Base-by-base conservation (phyloP, 2,329 filamentous ascomycete genomes). In the Ophiocordyceps camponoti-saundersi region DNA sequence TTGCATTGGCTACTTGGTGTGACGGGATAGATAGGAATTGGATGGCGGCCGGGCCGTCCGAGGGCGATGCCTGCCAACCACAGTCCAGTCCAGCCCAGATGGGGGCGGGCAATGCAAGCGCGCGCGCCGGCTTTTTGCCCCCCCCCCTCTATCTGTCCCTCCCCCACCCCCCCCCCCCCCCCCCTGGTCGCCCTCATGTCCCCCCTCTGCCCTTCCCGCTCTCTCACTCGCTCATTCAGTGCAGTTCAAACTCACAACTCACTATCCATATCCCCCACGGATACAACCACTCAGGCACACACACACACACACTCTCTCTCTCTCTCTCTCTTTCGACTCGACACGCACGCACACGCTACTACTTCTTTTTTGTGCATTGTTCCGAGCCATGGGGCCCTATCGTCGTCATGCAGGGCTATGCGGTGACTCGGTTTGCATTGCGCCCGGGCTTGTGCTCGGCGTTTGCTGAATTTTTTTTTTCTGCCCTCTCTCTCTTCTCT, bases 331-430 rank as follows among this genome's bases (percentile, higher is more conserved):
- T n/a, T n/a, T n/a, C n/a, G n/a, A n/a, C n/a, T n/a, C n/a, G n/a
- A n/a, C 30, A 34, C 16, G 30, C 30, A 34, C 11, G 30, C 30
- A 15, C 30, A 15, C 30, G 30, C 30, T 10, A 10, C 30, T 10
- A 10, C 30, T 34, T 10, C 13, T n/a, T n/a, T 13, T 16, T 16
- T 36, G 32, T 15, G 13, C 45, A 48, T 52, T 51, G 52, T 49
- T 47, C 48, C 46, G 48, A 48, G 48, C 40, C 44, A 16, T 16
- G 13, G 32, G 32, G 32, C 32, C 8, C 32, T 16, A 5, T 8
- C 8, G 16, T 36, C 32, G 16, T 36, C 53, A 51, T 36, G 51
- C 58, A 56, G 52, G 50, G 55, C 59, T 62, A 55, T 63, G 61
- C 60, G 13, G 32, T 36, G 32, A 36, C 32, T 36, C 32, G 32